Percentiles rank a stretch among this genome's conserved stretches.
phyloP scores from a whole-genome alignment of 2,329 filamentous ascomycete genomes.

The Talaromyces sp. region DNA sequence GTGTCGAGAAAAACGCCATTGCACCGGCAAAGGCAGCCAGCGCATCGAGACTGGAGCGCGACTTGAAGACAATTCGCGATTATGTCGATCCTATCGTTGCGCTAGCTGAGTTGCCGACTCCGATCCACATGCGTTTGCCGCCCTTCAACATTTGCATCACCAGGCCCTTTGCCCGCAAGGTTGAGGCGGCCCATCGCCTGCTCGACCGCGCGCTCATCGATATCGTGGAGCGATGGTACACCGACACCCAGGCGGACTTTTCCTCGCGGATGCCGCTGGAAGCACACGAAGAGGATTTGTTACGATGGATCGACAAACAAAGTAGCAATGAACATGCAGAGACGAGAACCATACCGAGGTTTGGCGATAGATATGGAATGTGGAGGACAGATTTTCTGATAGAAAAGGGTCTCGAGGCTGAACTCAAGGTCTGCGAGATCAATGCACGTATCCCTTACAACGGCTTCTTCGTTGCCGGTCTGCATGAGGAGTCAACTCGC shows the following conservation, averaged over 20 bases:
- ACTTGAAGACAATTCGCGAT: slow-evolving; percentile 3
- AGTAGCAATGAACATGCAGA: not conserved
- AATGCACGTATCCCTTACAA: slow-evolving; percentile 21
- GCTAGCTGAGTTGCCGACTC: not conserved
- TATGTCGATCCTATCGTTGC: slow-evolving; percentile 1
- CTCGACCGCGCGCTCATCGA: slow-evolving; percentile 19
- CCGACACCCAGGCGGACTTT: slow-evolving; percentile 17
- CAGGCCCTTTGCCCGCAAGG: not conserved
- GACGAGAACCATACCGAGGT: not conserved
- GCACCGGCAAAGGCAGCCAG: slow-evolving; percentile 5
- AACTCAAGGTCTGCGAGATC: slow-evolving; percentile 18
- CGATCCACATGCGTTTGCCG: slow-evolving; percentile 1
- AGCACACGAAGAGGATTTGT: slow-evolving; percentile 17
- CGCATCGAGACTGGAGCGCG: slow-evolving; percentile 2
- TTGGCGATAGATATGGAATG: slow-evolving; percentile 13
- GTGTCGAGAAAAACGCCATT: slow-evolving; percentile 4
- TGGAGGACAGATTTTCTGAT: slow-evolving; percentile 25
- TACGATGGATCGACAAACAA: slow-evolving; percentile 12
- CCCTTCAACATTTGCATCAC: slow-evolving; percentile 7
- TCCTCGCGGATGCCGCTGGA: slow-evolving; percentile 23
- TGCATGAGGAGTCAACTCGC: slow-evolving; percentile 3
- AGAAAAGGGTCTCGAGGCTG: not conserved
- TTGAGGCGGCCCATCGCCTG: slow-evolving; percentile 15
- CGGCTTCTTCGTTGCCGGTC: slow-evolving; percentile 12
- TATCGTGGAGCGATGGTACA: slow-evolving; percentile 25